Percentiles rank a stretch among this genome's conserved stretches.
Evolutionary conservation across 495 filamentous ascomycete species (phyloP).

Genomic region (Mytilinidion resinicola): DNA sequence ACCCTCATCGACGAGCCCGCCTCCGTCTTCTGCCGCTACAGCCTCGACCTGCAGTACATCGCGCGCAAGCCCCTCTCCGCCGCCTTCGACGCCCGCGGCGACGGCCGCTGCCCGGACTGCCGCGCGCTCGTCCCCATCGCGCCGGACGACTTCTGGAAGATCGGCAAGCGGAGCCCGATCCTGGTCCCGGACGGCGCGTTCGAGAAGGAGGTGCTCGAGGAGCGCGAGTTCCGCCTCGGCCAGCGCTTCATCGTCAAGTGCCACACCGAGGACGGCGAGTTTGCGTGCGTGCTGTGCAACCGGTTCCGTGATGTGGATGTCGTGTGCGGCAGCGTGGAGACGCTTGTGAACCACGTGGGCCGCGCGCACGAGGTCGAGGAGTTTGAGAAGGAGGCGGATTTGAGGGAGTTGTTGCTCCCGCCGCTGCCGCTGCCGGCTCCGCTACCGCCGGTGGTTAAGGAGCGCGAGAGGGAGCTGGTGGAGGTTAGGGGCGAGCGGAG

Average conservation of each 20-base stretch:
- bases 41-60: conserved; percentile 26
- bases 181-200: conserved; percentile 11
- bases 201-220: conserved; percentile 21
- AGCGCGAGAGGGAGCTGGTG: neutral
- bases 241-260: conserved; percentile 33
- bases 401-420: conserved; percentile 9
- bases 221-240: conserved; percentile 22
- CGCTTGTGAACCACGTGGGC: conserved; percentile 29
- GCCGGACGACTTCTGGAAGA: conserved; percentile 26
- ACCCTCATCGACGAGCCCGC: conserved; percentile 2
- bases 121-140: conserved; percentile 12
- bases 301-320: conserved; percentile 25
- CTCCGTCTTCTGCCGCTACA: conserved; percentile 32
- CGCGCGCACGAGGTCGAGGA: conserved; percentile 26
- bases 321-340: conserved; percentile 18
- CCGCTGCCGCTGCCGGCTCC: conserved; percentile 1
- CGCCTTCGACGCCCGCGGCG: conserved; percentile 25
- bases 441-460: neutral
- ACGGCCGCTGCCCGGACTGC: conserved; percentile 26
- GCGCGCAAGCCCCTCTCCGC: conserved; percentile 20
- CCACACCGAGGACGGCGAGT: conserved; percentile 29
- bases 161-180: conserved; percentile 23
- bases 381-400: conserved; percentile 24
- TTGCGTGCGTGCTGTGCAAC: conserved; percentile 32
- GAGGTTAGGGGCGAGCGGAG: neutral